Evolutionary conservation across 345 rosid genomes (phyloP).

Genomic region (Hibiscus syriacus): DNA sequence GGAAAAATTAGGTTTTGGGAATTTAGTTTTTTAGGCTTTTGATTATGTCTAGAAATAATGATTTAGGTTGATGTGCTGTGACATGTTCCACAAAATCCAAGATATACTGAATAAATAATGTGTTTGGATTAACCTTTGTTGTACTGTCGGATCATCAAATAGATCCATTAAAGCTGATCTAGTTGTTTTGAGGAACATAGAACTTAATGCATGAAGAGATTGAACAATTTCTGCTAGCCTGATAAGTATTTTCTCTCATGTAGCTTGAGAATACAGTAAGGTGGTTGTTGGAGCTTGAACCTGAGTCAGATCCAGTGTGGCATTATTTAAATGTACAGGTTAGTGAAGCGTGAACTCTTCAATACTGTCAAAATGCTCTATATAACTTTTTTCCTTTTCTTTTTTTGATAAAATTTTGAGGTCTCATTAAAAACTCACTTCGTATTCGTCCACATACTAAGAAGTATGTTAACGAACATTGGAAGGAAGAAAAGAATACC

Average conservation of each 20-base stretch:
- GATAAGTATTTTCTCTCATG: conserved; percentile 10
- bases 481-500: too few relatives aligned
- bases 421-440: too few relatives aligned
- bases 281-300: conserved; percentile 92
- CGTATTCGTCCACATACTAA: too few relatives aligned
- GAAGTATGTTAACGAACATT: too few relatives aligned
- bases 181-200: not conserved
- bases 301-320: conserved; percentile 98
- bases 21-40: not conserved
- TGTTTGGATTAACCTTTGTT: not conserved
- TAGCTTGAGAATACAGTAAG: conserved; percentile 97
- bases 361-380: not conserved
- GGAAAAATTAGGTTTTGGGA: not conserved
- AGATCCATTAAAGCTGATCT: not conserved
- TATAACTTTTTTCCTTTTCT: not conserved
- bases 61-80: too few relatives aligned
- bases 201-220: not conserved
- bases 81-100: not conserved
- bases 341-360: conserved; percentile 16
- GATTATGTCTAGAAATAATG: not conserved
- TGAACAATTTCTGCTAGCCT: not conserved
- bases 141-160: not conserved
- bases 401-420: too few relatives aligned
- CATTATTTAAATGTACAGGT: conserved; percentile 94
- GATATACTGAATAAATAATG: not conserved